These are phyloP conservation scores for Scutellaria baicalensis DNA, from an alignment of 257 asterid genomes.

Conservation along the genomic window DNA sequence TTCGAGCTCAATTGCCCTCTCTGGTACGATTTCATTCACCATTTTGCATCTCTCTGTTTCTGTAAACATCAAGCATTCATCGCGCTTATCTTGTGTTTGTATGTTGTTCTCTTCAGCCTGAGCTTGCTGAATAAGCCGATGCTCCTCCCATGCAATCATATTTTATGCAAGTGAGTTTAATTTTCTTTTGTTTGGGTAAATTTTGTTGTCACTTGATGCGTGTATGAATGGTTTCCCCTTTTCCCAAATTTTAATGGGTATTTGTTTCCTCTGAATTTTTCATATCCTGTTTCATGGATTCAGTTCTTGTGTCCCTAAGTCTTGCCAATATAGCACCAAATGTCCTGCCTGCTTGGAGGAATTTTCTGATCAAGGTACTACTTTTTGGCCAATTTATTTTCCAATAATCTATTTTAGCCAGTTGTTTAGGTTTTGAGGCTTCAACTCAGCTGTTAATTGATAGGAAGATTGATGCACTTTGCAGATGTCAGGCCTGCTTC, in stretches of 20 bases:
- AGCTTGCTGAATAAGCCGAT: constrained; percentile 58
- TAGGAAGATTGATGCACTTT: not conserved
- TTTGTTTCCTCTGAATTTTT: no score
- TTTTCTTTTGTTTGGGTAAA: not conserved
- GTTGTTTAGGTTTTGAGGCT: not conserved
- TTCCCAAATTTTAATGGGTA: not conserved
- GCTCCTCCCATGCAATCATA: constrained; percentile 86
- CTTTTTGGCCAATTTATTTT: not conserved
- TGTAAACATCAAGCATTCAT: not conserved
- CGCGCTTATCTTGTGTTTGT: not conserved
- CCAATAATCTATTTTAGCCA: not conserved
- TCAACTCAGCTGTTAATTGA: not conserved
- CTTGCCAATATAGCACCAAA: constrained; percentile 26
- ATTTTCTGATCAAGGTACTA: constrained; percentile 43
- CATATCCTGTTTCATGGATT: constrained; percentile 10
- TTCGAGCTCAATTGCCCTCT: constrained; percentile 89
- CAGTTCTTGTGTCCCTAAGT: constrained; percentile 48
- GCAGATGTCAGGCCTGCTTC: constrained; percentile 71
- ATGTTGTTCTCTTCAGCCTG: constrained; percentile 36
- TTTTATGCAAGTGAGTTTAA: constrained; percentile 71
- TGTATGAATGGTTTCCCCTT: not conserved
- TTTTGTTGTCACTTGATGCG: not conserved
- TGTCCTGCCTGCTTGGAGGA: constrained; percentile 65
- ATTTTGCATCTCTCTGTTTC: not conserved
- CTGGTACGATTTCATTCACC: constrained; percentile 31